phyloP scores from a whole-genome alignment of 352 stramenopile species.

The Thraustochytrium sp. region DNA sequence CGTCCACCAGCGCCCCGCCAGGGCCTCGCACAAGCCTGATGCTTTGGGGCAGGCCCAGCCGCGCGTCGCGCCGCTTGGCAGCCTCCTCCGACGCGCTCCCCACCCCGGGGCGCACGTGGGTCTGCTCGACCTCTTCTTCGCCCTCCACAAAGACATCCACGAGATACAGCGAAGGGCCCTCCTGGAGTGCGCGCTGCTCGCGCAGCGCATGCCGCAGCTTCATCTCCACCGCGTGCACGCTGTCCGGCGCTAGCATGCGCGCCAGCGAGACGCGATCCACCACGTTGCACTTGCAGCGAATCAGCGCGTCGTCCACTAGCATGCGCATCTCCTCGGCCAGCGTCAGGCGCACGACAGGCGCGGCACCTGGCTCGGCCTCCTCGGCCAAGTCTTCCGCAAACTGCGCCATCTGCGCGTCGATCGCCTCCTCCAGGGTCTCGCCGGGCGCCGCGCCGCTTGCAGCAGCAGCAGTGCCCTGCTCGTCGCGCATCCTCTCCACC shows the following conservation, averaged over 20 bases:
- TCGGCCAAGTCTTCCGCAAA: not conserved
- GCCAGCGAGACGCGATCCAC: not conserved
- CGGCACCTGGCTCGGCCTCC: not conserved
- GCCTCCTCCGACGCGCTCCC: not conserved
- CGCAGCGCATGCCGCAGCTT: not conserved
- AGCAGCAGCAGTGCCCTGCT: too few species aligned
- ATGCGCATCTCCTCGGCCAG: constrained; percentile 7
- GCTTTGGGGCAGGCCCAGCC: too few species aligned
- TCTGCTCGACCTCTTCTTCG: not conserved
- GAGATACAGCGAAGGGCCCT: not conserved
- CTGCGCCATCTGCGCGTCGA: not conserved
- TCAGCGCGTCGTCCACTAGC: constrained; percentile 15
- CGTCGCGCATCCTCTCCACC: not conserved
- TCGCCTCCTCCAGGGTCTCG: not conserved
- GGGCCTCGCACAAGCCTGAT: too few species aligned
- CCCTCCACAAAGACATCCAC: not conserved
- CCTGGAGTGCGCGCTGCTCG: not conserved
- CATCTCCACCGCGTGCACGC: not conserved
- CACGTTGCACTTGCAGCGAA: not conserved
- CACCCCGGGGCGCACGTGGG: not conserved
- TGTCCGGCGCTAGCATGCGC: not conserved
- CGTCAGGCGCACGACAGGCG: not conserved
- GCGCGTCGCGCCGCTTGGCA: too few species aligned
- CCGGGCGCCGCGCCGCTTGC: not conserved
- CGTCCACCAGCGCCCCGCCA: too few species aligned